Percentiles rank a stretch among this genome's conserved stretches.
phyloP scores from a whole-genome alignment of 1,139 yeast genomes.

The Blastobotrys malaysiensis region DNA sequence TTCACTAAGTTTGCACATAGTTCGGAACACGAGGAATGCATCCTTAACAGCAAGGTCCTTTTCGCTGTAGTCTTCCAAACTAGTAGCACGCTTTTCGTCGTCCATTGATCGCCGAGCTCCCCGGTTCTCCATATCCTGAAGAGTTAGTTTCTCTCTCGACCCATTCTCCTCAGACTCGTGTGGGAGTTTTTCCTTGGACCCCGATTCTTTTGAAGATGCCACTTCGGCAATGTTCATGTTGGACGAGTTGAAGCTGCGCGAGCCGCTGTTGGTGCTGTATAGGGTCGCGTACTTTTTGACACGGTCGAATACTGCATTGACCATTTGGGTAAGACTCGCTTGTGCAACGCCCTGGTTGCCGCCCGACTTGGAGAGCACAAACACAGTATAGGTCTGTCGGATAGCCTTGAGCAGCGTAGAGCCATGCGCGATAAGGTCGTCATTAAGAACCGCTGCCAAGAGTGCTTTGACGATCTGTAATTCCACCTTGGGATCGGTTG shows the following conservation, averaged over 20 bases:
- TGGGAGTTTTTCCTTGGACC: background rate
- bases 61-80: conserved; percentile 25
- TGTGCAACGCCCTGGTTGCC: conserved; percentile 93
- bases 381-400: conserved; percentile 88
- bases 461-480: conserved; percentile 88
- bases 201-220: conserved; percentile 1
- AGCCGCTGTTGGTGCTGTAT: background rate
- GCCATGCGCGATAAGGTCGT: conserved; percentile 84
- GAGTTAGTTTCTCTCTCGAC: conserved; percentile 20
- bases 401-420: conserved; percentile 83
- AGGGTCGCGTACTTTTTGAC: conserved; percentile 37
- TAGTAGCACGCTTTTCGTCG: conserved; percentile 6
- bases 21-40: conserved; percentile 86
- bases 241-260: conserved; percentile 2
- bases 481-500: conserved; percentile 84
- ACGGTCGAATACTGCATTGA: conserved; percentile 76
- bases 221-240: conserved; percentile 2
- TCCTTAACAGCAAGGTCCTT: conserved; percentile 71
- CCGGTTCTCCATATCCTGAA: conserved; percentile 22
- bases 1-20: conserved; percentile 89
- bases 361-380: conserved; percentile 73
- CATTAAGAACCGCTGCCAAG: conserved; percentile 78
- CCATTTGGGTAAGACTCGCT: conserved; percentile 88
- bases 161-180: conserved; percentile 6
- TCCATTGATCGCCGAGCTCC: conserved; percentile 13